Conservation (phyloP, 2,329 filamentous ascomycete species). For the Cyphellophora europaea region DNA sequence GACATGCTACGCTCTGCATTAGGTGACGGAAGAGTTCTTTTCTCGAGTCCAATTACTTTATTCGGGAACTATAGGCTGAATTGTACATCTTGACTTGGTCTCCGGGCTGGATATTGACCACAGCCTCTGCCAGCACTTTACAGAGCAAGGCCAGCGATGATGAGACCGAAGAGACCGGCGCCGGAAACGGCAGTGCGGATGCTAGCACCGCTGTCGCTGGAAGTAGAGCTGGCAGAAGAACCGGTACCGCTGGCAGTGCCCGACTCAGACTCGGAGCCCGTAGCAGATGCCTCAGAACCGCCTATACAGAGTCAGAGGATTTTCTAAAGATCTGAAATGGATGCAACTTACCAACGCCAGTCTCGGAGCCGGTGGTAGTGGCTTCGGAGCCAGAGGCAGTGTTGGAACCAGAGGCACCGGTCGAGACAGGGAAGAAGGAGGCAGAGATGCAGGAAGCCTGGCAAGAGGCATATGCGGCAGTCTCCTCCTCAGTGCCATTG, state of each 20-base stretch:
- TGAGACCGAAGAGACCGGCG: conserved; percentile 13
- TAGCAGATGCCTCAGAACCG: conserved; percentile 2
- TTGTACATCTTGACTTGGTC: no score
- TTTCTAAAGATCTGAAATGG: not conserved
- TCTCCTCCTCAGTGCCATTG: conserved; percentile 36
- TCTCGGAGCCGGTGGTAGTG: conserved; percentile 14
- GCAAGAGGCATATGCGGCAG: conserved; percentile 37
- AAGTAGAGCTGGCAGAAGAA: conserved; percentile 8
- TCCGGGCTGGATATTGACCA: no score
- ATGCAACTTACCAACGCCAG: conserved; percentile 6
- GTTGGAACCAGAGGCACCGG: conserved; percentile 15
- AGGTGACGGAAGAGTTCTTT: no score
- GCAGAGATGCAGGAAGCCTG: conserved; percentile 40
- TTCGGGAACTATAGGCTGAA: no score
- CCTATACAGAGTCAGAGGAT: conserved; percentile 2
- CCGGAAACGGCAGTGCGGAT: conserved; percentile 1
- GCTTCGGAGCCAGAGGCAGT: conserved; percentile 11
- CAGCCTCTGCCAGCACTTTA: no score
- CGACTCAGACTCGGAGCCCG: not conserved
- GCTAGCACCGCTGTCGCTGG: conserved; percentile 9
- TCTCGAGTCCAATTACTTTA: no score
- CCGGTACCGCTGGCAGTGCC: conserved; percentile 2
- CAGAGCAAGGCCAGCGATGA: conserved; percentile 16
- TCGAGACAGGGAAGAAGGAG: conserved; percentile 34
- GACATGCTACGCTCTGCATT: no score